phyloP scores from a whole-genome alignment of 176 grass and related monocot species.

The Panicum miliaceum region DNA sequence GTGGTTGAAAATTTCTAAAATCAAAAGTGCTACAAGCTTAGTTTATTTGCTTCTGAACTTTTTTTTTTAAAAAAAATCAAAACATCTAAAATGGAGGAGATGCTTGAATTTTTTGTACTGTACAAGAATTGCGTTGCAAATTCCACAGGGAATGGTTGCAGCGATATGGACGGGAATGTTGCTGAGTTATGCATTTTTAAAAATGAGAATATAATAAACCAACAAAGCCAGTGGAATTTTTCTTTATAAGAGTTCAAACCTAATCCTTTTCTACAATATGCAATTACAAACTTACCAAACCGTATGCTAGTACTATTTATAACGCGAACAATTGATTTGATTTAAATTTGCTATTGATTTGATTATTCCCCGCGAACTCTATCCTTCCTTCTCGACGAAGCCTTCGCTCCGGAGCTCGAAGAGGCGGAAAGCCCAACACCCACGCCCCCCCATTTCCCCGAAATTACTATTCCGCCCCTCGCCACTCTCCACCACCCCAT shows the following conservation, averaged over 20 bases:
- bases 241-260: not conserved
- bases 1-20: too few relatives aligned
- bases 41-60: too few relatives aligned
- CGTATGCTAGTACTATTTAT: not conserved
- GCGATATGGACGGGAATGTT: too few relatives aligned
- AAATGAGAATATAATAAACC: not conserved
- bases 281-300: not conserved
- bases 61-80: too few relatives aligned
- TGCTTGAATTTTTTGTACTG: too few relatives aligned
- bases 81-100: too few relatives aligned
- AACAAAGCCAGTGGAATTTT: not conserved
- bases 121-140: not conserved
- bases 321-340: not conserved
- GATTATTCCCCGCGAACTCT: not conserved
- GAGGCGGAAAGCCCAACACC: slow-evolving; percentile 1
- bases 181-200: not conserved
- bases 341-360: not conserved
- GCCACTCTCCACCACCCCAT: not conserved
- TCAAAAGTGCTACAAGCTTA: too few relatives aligned
- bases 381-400: not conserved
- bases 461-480: not conserved
- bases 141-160: not conserved
- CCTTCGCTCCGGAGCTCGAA: not conserved
- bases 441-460: not conserved
- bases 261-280: not conserved